These are phyloP conservation scores for Taphrina deformans DNA, from an alignment of 1,139 yeast genomes.

Conservation along the genomic window DNA sequence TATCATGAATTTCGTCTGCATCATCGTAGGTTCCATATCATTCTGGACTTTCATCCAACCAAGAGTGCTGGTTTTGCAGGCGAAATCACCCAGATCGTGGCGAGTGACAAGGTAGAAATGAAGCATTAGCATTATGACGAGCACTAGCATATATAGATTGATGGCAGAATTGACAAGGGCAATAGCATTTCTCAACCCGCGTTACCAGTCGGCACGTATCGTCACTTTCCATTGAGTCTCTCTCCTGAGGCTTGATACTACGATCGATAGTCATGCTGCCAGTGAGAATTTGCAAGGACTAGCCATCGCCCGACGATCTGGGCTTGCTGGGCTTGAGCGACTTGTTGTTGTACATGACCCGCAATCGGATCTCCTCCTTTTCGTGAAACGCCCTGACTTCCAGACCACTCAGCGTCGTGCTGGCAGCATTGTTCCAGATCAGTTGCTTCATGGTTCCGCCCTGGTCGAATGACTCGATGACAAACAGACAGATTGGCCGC, in stretches of 20 bases:
- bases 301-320: background rate
- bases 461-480: constrained; percentile 26
- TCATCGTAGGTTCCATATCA: constrained; percentile 62
- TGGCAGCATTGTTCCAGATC: constrained; percentile 38
- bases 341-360: background rate
- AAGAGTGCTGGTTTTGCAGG: constrained; percentile 60
- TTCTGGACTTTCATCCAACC: constrained; percentile 66
- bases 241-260: too few species aligned
- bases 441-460: constrained; percentile 37
- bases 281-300: too few species aligned
- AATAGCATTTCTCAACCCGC: too few species aligned
- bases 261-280: too few species aligned
- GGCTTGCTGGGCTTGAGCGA: background rate
- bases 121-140: background rate
- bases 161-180: too few species aligned
- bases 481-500: constrained; percentile 35
- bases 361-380: background rate
- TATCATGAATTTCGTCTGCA: constrained; percentile 70
- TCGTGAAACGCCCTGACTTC: constrained; percentile 6
- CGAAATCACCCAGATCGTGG: constrained; percentile 69
- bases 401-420: constrained; percentile 6
- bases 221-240: too few species aligned
- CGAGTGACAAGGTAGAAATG: constrained; percentile 49
- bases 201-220: too few species aligned
- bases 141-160: background rate